A percentile compares a stretch with the other conserved stretches of the same genome.
Conservation (phyloP, 177 flowering plant genomes). For the Vitis hybrid region DNA sequence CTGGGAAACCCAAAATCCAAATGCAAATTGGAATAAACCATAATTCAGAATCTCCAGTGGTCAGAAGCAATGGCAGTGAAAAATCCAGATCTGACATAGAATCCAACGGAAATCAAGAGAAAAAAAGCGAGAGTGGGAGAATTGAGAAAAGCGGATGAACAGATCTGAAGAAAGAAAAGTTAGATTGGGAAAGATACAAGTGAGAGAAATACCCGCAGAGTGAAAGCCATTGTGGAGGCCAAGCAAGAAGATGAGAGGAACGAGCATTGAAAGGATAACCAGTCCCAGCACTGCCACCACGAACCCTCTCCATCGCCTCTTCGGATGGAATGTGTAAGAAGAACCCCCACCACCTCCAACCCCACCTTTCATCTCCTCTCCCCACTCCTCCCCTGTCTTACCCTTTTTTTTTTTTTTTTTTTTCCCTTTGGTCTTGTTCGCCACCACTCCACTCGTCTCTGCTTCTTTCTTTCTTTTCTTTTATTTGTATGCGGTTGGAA, state of each 20-base stretch:
- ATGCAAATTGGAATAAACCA: background rate
- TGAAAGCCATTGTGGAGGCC: slow-evolving; percentile 67
- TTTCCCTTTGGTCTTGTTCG: too few relatives aligned
- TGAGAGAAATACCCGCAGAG: slow-evolving; percentile 37
- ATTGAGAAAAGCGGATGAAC: background rate
- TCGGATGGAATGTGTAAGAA: slow-evolving; percentile 39
- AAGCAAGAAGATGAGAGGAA: slow-evolving; percentile 79
- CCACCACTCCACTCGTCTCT: too few relatives aligned
- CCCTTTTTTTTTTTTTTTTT: too few relatives aligned
- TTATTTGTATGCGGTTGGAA: too few relatives aligned
- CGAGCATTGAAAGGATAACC: slow-evolving; percentile 86
- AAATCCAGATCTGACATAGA: slow-evolving; percentile 9
- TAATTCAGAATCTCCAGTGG: too few relatives aligned
- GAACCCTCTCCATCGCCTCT: slow-evolving; percentile 78
- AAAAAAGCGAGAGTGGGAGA: background rate
- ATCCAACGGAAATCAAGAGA: background rate
- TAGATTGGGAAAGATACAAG: background rate
- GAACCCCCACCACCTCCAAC: slow-evolving; percentile 20
- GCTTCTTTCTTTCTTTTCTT: too few relatives aligned
- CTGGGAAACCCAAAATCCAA: background rate
- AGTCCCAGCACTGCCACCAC: slow-evolving; percentile 68
- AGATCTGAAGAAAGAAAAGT: slow-evolving; percentile 5
- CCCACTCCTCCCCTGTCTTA: too few relatives aligned
- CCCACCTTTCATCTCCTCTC: slow-evolving; percentile 39
- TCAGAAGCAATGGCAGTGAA: background rate